Percentiles rank a stretch among this genome's conserved stretches.
These are phyloP conservation scores for Globisporangium echinulatum DNA, from an alignment of 352 stramenopile genomes.

Conservation along the genomic window DNA sequence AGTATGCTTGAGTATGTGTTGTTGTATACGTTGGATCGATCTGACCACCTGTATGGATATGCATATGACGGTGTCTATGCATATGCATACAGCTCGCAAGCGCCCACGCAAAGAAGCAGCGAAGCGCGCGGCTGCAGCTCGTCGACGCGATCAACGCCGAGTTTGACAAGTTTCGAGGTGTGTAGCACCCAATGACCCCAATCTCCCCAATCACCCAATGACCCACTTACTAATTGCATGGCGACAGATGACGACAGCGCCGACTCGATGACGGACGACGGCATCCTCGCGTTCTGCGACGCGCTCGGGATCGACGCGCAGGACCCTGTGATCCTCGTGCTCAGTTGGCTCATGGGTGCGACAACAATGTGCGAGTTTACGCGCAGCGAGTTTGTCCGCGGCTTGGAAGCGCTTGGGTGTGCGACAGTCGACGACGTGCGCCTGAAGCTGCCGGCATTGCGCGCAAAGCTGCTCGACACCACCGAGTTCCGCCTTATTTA, in stretches of 20 bases:
- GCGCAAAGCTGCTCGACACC: constrained; percentile 35
- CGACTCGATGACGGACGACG: constrained; percentile 72
- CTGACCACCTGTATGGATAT: neutral
- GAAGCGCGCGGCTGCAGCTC: constrained; percentile 22
- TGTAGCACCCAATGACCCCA: too few relatives aligned
- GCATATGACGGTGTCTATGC: too few relatives aligned
- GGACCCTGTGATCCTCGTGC: constrained; percentile 71
- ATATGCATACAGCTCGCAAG: constrained; percentile 9
- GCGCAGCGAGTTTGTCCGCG: constrained; percentile 58
- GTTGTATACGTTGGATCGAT: neutral
- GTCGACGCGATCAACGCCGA: constrained; percentile 40
- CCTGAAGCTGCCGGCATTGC: constrained; percentile 40
- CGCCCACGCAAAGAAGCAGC: constrained; percentile 48
- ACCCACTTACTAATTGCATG: too few relatives aligned
- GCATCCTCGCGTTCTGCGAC: constrained; percentile 69
- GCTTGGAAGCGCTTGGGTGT: constrained; percentile 68
- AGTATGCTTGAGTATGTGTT: too few relatives aligned
- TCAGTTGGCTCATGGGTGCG: constrained; percentile 78
- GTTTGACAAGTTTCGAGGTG: constrained; percentile 67
- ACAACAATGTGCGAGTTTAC: constrained; percentile 77
- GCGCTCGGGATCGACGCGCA: constrained; percentile 66
- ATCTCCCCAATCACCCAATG: too few relatives aligned
- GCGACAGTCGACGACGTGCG: constrained; percentile 47
- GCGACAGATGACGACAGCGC: constrained; percentile 50
- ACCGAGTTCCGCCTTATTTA: constrained; percentile 75